These are phyloP conservation scores for Colletotrichum kahawae DNA, from an alignment of 2,329 filamentous ascomycete genomes.

Conservation along the genomic window DNA sequence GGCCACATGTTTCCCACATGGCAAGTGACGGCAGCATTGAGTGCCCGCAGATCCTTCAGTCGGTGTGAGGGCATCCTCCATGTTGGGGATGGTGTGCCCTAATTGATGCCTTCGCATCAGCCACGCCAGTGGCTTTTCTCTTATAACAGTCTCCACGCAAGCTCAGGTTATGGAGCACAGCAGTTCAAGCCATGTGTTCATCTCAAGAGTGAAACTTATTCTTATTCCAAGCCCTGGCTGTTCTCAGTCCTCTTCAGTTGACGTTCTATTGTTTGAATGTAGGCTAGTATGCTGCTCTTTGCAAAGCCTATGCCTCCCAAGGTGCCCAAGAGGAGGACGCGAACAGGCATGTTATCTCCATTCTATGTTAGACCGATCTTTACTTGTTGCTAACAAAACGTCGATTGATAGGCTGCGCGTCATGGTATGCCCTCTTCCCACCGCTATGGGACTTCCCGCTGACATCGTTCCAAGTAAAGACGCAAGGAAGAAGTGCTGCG, in stretches of 20 bases:
- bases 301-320: not conserved
- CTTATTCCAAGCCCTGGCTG: not conserved
- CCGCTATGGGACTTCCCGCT: not conserved
- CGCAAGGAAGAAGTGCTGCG: slow-evolving; percentile 64
- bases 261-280: not conserved
- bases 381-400: not conserved
- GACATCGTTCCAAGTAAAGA: not conserved
- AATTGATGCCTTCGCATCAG: not conserved
- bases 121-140: not conserved
- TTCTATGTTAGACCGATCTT: not conserved
- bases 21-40: not conserved
- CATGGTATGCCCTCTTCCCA: not conserved
- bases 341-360: not conserved
- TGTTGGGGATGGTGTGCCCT: not conserved
- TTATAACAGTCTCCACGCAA: not conserved
- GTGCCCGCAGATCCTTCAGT: not conserved
- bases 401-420: not conserved
- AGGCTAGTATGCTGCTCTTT: not conserved
- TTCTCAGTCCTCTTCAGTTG: not conserved
- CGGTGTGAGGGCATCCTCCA: not conserved
- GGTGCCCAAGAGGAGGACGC: not conserved
- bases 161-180: not conserved
- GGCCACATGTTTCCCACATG: not conserved
- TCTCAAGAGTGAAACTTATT: not conserved
- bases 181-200: not conserved